These are phyloP conservation scores for Ophiosphaerella herpotricha DNA, from an alignment of 2,329 filamentous ascomycete genomes.

Conservation along the genomic window DNA sequence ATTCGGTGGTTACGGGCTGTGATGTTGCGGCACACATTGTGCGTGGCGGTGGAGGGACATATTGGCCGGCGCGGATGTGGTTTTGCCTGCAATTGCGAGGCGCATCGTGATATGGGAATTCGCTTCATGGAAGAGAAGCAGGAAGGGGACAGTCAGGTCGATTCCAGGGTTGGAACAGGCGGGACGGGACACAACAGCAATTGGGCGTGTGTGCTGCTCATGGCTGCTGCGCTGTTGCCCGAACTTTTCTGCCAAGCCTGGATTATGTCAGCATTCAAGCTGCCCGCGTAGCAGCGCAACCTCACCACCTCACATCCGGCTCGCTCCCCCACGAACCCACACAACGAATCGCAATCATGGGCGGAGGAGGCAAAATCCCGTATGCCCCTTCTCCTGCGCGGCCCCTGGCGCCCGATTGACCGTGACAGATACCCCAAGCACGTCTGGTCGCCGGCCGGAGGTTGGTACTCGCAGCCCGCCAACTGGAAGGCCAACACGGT, in stretches of 20 bases:
- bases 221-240: slow-evolving; percentile 27
- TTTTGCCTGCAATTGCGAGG: slow-evolving; percentile 61
- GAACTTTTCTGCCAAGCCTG: slow-evolving; percentile 43
- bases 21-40: slow-evolving; percentile 25
- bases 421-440: slow-evolving; percentile 88
- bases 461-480: slow-evolving; percentile 92
- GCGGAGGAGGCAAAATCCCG: slow-evolving; percentile 73
- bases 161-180: slow-evolving; percentile 3
- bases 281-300: slow-evolving; percentile 20
- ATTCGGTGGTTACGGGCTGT: slow-evolving; percentile 36
- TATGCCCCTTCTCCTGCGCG: slow-evolving; percentile 45
- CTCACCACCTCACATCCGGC: slow-evolving; percentile 25
- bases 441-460: slow-evolving; percentile 97
- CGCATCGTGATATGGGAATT: slow-evolving; percentile 64
- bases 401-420: slow-evolving; percentile 18
- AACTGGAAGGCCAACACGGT: slow-evolving; percentile 96
- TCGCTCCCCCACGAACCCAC: slow-evolving; percentile 20
- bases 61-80: slow-evolving; percentile 50
- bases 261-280: slow-evolving; percentile 12
- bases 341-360: slow-evolving; percentile 64
- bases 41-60: slow-evolving; percentile 36
- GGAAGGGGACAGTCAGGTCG: slow-evolving; percentile 9
- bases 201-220: slow-evolving; percentile 33
- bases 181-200: slow-evolving; percentile 24
- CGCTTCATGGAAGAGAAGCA: slow-evolving; percentile 59